Evolutionary conservation across 2,329 filamentous ascomycete species (phyloP), one percentile per base, ranked within the genome.

Genomic region (Colletotrichum sidae): DNA sequence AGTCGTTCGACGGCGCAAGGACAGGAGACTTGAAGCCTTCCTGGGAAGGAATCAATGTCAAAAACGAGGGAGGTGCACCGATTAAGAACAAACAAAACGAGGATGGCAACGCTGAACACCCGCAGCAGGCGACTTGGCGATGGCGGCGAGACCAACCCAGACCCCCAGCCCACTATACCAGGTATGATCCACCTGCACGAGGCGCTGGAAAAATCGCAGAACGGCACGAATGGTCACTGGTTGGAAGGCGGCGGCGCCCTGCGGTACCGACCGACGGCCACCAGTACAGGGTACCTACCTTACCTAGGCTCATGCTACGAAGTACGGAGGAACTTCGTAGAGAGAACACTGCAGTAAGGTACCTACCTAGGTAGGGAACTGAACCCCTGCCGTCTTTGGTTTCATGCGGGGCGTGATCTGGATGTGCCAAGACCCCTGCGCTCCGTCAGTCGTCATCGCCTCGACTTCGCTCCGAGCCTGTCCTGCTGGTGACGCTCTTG

Each of bases 101-200:
- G 51, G 56, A 55, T 45, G 50, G 57, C 47, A 51, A 57, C 52
- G 39, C 44, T 35, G 38, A 42, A 33, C 37, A 54, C 25, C 25
- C 25, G 25, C 25, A 46, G 41, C 55, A 59, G 53, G 53, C 63
- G 45, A 41, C 44, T 57, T 53, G 58, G 47, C 63, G 47, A 65
- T 56, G 60, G 55, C 56, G 52, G 46, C 47, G 47, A 63, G 60
- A 37, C 51, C 41, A 62, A 38, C 42, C 63, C 38, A 56, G 25
- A 25, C 3, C 25, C 3, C 25, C 25, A 65, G 63, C 63, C 63
- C 59, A 49, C 53, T 42, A 46, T 54, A 49, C 45, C 63, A 63
- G 46, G 46, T 35, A n/a, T 53, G 63, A 63, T 66, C 63, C 63
- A 66, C 63, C 59, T 55, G 58, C 59, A 63, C 63, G 63, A 66